phyloP scores from a whole-genome alignment of 257 asterid species.

The Ocimum tenuiflorum region DNA sequence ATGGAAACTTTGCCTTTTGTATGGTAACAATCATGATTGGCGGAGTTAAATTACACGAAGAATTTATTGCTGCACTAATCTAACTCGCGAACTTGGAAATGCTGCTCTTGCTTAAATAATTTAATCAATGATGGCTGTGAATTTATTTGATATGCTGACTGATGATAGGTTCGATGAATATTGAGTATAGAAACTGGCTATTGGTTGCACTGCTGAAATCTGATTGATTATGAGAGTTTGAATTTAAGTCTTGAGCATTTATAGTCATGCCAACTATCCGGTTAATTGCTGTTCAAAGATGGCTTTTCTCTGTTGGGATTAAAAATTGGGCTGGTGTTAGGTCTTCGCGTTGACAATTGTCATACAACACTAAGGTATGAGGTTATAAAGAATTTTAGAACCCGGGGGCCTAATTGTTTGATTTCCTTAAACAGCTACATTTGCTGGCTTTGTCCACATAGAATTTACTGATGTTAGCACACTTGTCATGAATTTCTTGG shows the following conservation, averaged over 20 bases:
- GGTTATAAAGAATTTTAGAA: not conserved
- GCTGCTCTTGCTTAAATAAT: not conserved
- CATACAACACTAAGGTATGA: not conserved
- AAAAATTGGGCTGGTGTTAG: not conserved
- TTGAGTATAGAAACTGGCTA: not conserved
- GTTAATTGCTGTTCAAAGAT: not conserved
- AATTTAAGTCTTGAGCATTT: not conserved
- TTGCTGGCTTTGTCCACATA: not conserved
- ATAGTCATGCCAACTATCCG: not conserved
- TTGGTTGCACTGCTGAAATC: not conserved
- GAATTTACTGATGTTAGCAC: not conserved
- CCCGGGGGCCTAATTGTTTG: too few relatives aligned
- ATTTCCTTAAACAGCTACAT: not conserved
- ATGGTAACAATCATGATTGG: not conserved
- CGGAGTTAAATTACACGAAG: not conserved
- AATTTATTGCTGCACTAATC: not conserved
- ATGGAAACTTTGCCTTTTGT: not conserved
- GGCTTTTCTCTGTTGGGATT: not conserved
- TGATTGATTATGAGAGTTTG: not conserved
- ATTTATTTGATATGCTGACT: not conserved
- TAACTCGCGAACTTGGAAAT: not conserved
- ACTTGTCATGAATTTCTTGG: not conserved
- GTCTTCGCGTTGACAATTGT: not conserved
- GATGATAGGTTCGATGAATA: not conserved
- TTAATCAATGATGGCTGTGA: not conserved